A percentile compares a stretch with the other conserved stretches of the same genome.
Evolutionary conservation across 805 yeast genomes (phyloP).

Genomic region (Wickerhamomyces bisporus): DNA sequence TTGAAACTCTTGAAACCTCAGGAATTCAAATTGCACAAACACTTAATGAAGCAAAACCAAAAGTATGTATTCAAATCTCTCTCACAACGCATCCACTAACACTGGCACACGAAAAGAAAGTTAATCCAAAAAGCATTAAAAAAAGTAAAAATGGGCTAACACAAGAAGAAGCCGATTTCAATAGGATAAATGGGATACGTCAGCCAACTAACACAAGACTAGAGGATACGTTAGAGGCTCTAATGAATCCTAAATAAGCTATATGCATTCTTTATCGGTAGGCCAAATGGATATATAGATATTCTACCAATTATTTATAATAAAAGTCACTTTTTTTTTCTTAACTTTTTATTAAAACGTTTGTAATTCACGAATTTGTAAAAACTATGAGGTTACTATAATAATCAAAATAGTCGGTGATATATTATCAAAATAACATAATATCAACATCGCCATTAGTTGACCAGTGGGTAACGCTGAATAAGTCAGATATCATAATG

Average conservation of each 20-base stretch:
- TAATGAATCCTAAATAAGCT: slow-evolving; percentile 5
- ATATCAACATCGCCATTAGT: no score
- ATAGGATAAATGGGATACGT: slow-evolving; percentile 15
- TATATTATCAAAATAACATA: no score
- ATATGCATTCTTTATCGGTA: no score
- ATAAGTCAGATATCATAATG: no score
- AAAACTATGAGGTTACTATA: no score
- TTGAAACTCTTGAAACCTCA: not conserved
- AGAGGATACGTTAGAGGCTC: slow-evolving; percentile 15
- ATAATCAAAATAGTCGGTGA: no score
- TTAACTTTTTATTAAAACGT: no score
- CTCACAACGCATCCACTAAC: not conserved
- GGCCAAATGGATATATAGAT: no score
- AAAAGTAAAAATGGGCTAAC: slow-evolving; percentile 5
- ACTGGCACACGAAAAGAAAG: not conserved
- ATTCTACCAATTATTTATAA: no score
- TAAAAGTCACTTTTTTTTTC: no score
- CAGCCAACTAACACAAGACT: slow-evolving; percentile 7
- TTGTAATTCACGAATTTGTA: no score
- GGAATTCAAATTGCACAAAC: slow-evolving; percentile 7
- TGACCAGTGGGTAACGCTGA: no score
- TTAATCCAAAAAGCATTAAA: not conserved
- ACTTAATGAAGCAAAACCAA: slow-evolving; percentile 1
- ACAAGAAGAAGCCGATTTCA: slow-evolving; percentile 7
- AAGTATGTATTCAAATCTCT: not conserved